phyloP scores from a whole-genome alignment of 2,329 filamentous ascomycete species.

The Fusarium bulbicola region DNA sequence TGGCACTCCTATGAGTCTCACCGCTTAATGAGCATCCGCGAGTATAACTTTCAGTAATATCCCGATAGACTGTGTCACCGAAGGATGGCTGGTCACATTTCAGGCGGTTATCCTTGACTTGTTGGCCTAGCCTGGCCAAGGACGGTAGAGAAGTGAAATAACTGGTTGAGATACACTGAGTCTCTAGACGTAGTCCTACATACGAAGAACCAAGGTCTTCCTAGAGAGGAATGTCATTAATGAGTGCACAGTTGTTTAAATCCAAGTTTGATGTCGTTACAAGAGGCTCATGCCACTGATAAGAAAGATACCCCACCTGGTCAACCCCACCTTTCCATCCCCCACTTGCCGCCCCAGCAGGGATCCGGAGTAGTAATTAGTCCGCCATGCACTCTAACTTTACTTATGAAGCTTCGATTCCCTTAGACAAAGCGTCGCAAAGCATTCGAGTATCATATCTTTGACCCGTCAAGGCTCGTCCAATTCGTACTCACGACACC shows the following conservation, averaged over 20 bases:
- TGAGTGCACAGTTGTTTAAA: background rate
- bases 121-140: background rate
- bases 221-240: background rate
- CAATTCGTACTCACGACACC: background rate
- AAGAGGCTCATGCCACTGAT: conserved; percentile 6
- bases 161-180: no score
- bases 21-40: background rate
- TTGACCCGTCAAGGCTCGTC: background rate
- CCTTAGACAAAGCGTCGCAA: background rate
- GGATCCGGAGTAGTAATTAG: conserved; percentile 24
- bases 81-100: background rate
- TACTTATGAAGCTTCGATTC: background rate
- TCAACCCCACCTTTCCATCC: background rate
- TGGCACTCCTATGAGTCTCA: background rate
- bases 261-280: background rate
- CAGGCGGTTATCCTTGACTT: background rate
- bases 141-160: background rate
- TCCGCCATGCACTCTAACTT: background rate
- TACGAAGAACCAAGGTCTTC: no score
- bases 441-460: background rate
- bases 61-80: background rate
- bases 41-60: background rate
- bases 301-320: conserved; percentile 15
- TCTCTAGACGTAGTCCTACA: background rate
- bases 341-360: conserved; percentile 18